Evolutionary conservation across 768 basidiomycete species (phyloP).

Genomic region (Panellus pusillus): DNA sequence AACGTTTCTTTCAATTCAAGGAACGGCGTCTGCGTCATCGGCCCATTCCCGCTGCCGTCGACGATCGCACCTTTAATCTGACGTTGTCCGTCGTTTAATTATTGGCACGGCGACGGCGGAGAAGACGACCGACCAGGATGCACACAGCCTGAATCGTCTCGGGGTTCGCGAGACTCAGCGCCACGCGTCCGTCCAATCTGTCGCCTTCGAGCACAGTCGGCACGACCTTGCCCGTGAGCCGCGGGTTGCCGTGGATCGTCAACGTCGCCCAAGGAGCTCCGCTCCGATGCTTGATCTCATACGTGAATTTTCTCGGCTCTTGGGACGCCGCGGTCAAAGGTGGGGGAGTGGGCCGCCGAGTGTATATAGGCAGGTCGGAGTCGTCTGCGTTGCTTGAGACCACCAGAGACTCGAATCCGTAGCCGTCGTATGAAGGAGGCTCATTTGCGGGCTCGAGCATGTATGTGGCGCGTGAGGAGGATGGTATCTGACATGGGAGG

Average conservation of each 20-base stretch:
- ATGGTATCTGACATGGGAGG: too few relatives aligned
- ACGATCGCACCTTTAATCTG: constrained; percentile 16
- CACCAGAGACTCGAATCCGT: constrained; percentile 15
- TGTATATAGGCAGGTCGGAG: constrained; percentile 15
- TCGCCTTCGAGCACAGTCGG: constrained; percentile 15
- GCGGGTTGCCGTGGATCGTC: constrained; percentile 11
- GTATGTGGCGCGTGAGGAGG: not conserved
- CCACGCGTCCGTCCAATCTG: constrained; percentile 1
- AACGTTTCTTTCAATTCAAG: constrained; percentile 10
- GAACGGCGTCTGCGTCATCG: not conserved
- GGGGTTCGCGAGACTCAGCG: constrained; percentile 2
- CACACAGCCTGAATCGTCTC: constrained; percentile 17
- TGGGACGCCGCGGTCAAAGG: not conserved
- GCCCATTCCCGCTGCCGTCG: not conserved
- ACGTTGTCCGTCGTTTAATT: not conserved
- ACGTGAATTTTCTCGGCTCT: constrained; percentile 7
- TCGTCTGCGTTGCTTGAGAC: constrained; percentile 6
- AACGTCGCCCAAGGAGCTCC: constrained; percentile 13
- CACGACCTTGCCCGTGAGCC: constrained; percentile 2
- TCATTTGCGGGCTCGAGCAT: constrained; percentile 6
- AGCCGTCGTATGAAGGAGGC: constrained; percentile 22
- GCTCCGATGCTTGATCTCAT: constrained; percentile 12
- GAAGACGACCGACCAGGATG: constrained; percentile 6
- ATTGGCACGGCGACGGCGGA: too few relatives aligned
- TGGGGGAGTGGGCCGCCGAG: constrained; percentile 12